Evolutionary conservation across 2,329 filamentous ascomycete species (phyloP), one percentile per base, ranked within the genome.

Genomic region (Cladophialophora psammophila): DNA sequence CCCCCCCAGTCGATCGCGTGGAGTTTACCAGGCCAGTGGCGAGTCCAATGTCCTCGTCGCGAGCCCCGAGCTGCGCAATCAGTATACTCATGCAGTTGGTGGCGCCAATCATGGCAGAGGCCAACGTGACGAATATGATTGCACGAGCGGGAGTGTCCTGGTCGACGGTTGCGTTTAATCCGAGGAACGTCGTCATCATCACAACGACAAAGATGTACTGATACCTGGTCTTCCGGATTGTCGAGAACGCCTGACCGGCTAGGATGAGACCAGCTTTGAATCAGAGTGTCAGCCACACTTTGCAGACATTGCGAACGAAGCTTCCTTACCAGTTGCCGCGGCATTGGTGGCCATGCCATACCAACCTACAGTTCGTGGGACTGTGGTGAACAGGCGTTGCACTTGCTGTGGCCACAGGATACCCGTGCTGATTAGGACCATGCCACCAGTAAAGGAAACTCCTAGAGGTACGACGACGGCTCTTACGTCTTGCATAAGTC

Each of bases 351-450:
- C 53, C 10, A 63, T 10, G 38, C 48, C 40, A 50, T 67, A 67
- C 64, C 64, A 67, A 15, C 64, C 64, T 5, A 67, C 35, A 35
- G 59, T 59, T 13, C 34, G 48, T 60, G 64, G 64, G 34, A 59
- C 60, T 18, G 64, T 63, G 9, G 64, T 67, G 54, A 67, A 67
- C 1, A 67, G 54, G 20, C 52, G 60, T 42, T 56, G 52, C 5
- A 67, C 48, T 31, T 67, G 53, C 55, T 67, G 64, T 40, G 64
- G 64, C 64, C 64, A 67, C 50, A 67, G 31, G 60, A 58, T 61
- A 35, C 53, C 52, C 32, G 48, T 26, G 61, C 60, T 63, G 34
- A 63, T 60, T 15, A 67, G 48, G 10, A 32, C 26, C 63, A 65
- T 65, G 7, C 63, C 63, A 8, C 32, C 18, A 31, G 45, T 48